Evolutionary conservation across 2,329 filamentous ascomycete species (phyloP), one percentile per base, ranked within the genome.

Genomic region (Calonectria naviculata): DNA sequence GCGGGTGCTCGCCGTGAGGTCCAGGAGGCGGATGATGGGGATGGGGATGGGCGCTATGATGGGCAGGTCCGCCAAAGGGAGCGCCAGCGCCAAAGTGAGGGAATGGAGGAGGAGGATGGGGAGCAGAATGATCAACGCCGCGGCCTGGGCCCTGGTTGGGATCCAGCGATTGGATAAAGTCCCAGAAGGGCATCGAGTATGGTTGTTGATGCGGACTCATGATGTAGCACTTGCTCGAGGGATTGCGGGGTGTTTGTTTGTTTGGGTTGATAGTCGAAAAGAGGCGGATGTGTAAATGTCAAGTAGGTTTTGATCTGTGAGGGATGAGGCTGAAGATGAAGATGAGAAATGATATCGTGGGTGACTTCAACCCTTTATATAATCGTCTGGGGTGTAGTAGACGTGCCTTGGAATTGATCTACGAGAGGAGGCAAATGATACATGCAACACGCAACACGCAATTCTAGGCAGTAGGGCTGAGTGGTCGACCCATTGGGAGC

Each of bases 41-140:
- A 54, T 63, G 63, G 41, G 29, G 63, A 29, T 62, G 68, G 7
- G 61, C 26, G 36, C 65, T 56, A 24, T 71, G 71, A 21, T 62
- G 60, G 29, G 72, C 70, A 13, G 76, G 76, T 13, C 71, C 73
- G 47, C 74, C 75, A 69, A 83, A 84, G 31, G 83, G 81, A 65
- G 84, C 84, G 28, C 81, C 82, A 1, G 77, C 68, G 42, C 78
- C 77, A 65, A 80, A 79, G 64, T 63, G 70, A 52, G 73, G 71
- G 52, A 76, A 72, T 67, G 73, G 74, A 38, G 75, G 76, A 62
- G 74, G 78, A 38, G 73, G 76, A 34, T 77, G 67, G 38, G 75
- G 76, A 62, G 75, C 78, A 42, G 79, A 75, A 71, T 84, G 83
- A 68, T 86, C 85, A 66, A 85, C 81, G 56, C 84, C 83, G 21